Evolutionary conservation across 1,139 yeast genomes (phyloP).

Genomic region (Scheffersomyces illinoinensis): DNA sequence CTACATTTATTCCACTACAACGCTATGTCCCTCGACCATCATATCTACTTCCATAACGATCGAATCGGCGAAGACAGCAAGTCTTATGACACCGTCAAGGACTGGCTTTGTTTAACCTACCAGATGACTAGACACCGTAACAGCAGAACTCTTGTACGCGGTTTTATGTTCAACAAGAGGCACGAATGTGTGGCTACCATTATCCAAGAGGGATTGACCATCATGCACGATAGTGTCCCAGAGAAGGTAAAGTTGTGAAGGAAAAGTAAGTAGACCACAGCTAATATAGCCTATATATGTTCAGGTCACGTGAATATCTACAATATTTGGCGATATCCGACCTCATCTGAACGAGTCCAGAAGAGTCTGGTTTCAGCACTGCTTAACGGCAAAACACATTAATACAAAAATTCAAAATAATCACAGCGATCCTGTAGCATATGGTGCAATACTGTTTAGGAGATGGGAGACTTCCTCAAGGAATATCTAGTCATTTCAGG

Average conservation of each 20-base stretch:
- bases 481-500: background rate
- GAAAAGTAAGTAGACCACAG: background rate
- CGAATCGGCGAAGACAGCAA: slow-evolving; percentile 20
- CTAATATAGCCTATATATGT: background rate
- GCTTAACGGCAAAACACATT: background rate
- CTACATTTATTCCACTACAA: slow-evolving; percentile 46
- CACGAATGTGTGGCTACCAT: slow-evolving; percentile 43
- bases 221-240: slow-evolving; percentile 28
- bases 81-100: slow-evolving; percentile 36
- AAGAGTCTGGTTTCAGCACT: background rate
- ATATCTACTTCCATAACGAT: slow-evolving; percentile 42
- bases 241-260: slow-evolving; percentile 17
- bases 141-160: slow-evolving; percentile 40
- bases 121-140: slow-evolving; percentile 39
- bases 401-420: too few species aligned
- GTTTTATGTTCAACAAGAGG: slow-evolving; percentile 33
- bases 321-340: background rate
- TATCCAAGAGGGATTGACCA: slow-evolving; percentile 46
- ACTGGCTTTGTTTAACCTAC: slow-evolving; percentile 43
- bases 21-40: slow-evolving; percentile 52
- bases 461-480: background rate
- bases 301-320: background rate
- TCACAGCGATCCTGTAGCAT: background rate
- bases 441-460: background rate
- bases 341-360: background rate